Percentiles rank a stretch among this genome's conserved stretches.
These are phyloP conservation scores for Boletales sp. DNA, from an alignment of 768 basidiomycete species.

Conservation along the genomic window DNA sequence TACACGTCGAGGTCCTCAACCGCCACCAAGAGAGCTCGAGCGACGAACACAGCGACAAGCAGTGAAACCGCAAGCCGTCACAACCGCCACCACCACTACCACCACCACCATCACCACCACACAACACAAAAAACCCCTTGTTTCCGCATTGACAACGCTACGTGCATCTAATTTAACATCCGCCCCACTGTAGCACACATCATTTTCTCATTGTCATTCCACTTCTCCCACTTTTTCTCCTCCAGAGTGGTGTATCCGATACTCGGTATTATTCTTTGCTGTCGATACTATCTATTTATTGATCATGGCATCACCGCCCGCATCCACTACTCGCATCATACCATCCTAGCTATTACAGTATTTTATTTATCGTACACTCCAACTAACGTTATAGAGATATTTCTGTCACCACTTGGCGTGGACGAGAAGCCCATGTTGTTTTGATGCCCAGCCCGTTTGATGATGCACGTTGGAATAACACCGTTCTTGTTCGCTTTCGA, in stretches of 20 bases:
- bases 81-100: too few species aligned
- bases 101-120: background rate
- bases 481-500: background rate
- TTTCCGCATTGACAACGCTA: background rate
- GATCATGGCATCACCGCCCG: slow-evolving; percentile 10
- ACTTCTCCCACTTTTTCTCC: background rate
- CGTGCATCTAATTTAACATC: background rate
- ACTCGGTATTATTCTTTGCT: slow-evolving; percentile 1
- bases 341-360: slow-evolving; percentile 4
- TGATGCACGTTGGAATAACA: background rate
- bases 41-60: slow-evolving; percentile 44
- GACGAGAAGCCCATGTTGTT: background rate
- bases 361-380: slow-evolving; percentile 16
- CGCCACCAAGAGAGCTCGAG: slow-evolving; percentile 39
- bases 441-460: background rate
- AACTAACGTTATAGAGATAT: slow-evolving; percentile 13
- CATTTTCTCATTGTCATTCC: background rate
- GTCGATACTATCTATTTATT: slow-evolving; percentile 5
- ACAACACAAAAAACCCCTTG: too few species aligned
- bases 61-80: slow-evolving; percentile 12
- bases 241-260: slow-evolving; percentile 16
- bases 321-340: slow-evolving; percentile 16
- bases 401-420: slow-evolving; percentile 1
- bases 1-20: slow-evolving; percentile 44
- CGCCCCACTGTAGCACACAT: slow-evolving; percentile 1